phyloP scores from a whole-genome alignment of 177 flowering plant species.

The Vitis hybrid region DNA sequence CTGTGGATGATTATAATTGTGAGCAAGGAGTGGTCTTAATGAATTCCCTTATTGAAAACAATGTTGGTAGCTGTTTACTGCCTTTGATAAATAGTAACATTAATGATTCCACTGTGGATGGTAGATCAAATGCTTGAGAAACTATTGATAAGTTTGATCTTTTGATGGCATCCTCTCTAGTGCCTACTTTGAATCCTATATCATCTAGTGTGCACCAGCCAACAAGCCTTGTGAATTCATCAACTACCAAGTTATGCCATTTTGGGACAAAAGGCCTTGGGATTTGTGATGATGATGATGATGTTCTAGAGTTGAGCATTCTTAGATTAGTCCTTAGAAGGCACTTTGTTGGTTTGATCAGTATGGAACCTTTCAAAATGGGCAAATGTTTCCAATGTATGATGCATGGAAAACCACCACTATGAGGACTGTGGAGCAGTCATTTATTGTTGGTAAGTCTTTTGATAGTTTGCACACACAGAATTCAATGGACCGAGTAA shows the following conservation, averaged over 20 bases:
- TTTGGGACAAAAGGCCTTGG: conserved; percentile 38
- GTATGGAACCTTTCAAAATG: too few species aligned
- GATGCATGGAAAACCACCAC: too few species aligned
- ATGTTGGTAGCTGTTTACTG: conserved; percentile 22
- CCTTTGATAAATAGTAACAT: conserved; percentile 24
- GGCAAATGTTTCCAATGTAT: too few species aligned
- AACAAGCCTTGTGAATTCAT: conserved; percentile 6
- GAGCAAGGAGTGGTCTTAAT: conserved; percentile 33
- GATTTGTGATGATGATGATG: conserved; percentile 39
- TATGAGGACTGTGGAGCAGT: too few species aligned
- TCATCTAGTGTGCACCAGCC: conserved; percentile 28
- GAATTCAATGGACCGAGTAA: too few species aligned
- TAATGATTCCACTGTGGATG: conserved; percentile 22
- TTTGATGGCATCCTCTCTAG: conserved; percentile 42
- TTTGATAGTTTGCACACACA: too few species aligned
- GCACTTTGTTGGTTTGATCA: too few species aligned
- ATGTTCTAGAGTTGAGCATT: too few species aligned
- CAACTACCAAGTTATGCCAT: conserved; percentile 35
- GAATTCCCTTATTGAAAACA: conserved; percentile 59
- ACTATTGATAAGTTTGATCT: neutral
- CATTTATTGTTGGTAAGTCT: too few species aligned
- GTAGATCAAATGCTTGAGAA: conserved; percentile 19
- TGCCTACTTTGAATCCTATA: conserved; percentile 26
- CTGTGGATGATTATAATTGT: conserved; percentile 38
- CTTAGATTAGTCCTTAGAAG: too few species aligned